Base-by-base conservation (phyloP, 805 yeast genomes). In the Saccharomycopsis capsularis region DNA sequence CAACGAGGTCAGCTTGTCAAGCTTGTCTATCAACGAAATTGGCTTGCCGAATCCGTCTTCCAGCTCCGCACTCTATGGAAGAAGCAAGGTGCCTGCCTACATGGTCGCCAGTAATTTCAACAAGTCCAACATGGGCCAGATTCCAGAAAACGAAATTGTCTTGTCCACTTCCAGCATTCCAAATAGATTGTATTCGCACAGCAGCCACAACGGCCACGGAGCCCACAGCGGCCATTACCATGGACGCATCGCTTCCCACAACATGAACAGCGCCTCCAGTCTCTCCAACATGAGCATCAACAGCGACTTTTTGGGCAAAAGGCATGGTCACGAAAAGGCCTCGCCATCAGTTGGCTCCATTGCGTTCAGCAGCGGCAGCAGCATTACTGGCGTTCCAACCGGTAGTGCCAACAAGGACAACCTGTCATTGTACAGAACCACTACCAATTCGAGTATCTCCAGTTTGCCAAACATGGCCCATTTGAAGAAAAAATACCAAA, bases 391-490 rank as follows among this genome's bases (percentile, higher is more conserved):
- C 23, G 13, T 4, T 25, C 13, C 29, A 6, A 38, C 15, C 13
- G 15, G 44, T n/a, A 40, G 25, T 16, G n/a, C 35, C 16, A 40
- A 15, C 15, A 7, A 21, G 6, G 21, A 23, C 7, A n/a, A 16
- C 13, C 40, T 19, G 19, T n/a, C 40, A 2, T 37, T 50, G 1
- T 51, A 51, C 22, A 30, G 40, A 27, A 43, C 54, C 4, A 39
- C 21, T 16, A 51, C 52, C n/a, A 51, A 51, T 36, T 18, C 21
- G 25, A 30, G 42, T 21, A 47, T 47, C 7, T 11, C 45, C 2
- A 47, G 52, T 40, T 44, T 51, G 34, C 54, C 54, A 32, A 51
- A 51, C 37, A 42, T 51, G 7, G 36, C 50, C 23, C 21, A 50
- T 36, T 47, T 19, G 19, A 37, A 47, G 36, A 47, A 36, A 42